Evolutionary conservation across 441 rosid genomes (phyloP), one percentile per base, ranked within the genome.

Genomic region (Gossypium schwendimanii): DNA sequence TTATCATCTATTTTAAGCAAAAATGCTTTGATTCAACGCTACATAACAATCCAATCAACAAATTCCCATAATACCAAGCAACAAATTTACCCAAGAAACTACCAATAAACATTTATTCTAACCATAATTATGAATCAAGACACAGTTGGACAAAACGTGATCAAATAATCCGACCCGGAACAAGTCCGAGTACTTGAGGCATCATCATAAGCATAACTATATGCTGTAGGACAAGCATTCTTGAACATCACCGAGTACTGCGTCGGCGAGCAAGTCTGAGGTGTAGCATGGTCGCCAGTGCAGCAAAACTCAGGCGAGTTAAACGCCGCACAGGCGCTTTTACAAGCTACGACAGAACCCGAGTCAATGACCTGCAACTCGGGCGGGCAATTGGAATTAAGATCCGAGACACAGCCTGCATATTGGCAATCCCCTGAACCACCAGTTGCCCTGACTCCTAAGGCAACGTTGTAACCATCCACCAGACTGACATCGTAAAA

Each of bases 401-500:
- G 84, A 79, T 94, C 97, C 58, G 84, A 57, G 12, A 82, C 82
- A 61, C 98, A 94, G 10, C 96, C 98, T 1, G 97, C 96, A 57
- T 83, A 85, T 68, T 81, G 85, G 62, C 98, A 94, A 23, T 89
- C 84, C 0, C 97, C 98, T 4, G 80, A 49, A 0, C 97, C 97
- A 20, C 95, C 91, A 1, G 75, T 71, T 0, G 97, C 85, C 81
- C 72, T 80, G 0, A 92, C 88, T 1, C 90, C 90, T 81, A 92
- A 73, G 63, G 84, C 91, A 6, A 90, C 84, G 45, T 94, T 92
- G 87, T 94, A 92, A 2, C 98, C 98, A 72, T 94, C 98, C 26
- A 94, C 98, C 0, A 94, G 87, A 52, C 98, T 94, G 26, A 92
- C 95, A 75, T 94, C 98, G 69, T 94, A 92, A 74, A 92, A 94